Base-by-base conservation (phyloP, 306 rosid genomes). In the Luffa aegyptiaca region DNA sequence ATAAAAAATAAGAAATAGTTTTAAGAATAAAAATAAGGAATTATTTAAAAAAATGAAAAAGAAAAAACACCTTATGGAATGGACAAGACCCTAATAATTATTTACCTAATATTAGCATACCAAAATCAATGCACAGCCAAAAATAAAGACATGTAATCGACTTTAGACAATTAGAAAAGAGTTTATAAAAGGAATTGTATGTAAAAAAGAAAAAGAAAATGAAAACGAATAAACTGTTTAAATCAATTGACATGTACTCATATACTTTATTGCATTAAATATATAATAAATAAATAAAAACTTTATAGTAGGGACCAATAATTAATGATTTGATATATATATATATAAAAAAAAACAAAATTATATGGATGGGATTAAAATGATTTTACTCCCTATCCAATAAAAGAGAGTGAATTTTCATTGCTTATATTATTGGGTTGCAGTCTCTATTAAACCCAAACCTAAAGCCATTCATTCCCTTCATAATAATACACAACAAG, bases 401-500 rank as follows among this genome's bases (percentile, higher is more conserved):
- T 73, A 73, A 73, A 73, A 72, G 77, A 73, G 61, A 31, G 59
- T 48, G 36, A 73, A 73, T 49, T 73, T 70, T 45, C 17, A 8
- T 46, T 48, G 77, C 13, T 81, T 85, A 88, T 90, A 92, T 92
- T 89, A 94, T 90, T 89, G 93, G 44, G 81, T 66, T 53, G 85
- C 81, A 79, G 82, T 80, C 81, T 68, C 51, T 57, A 57, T 88
- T 66, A 66, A 73, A 83, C 53, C 81, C 51, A 68, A 82, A 78
- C 81, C 84, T 86, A 62, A 81, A 59, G 80, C 81, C 81, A 84
- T 55, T 55, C 55, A 51, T 51, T 51, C 55, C 55, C 55, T 88
- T 85, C 84, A 45, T 21, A 83, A 82, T 88, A 81, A 84, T 80
- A 64, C 13, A 66, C 64, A 37, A 71, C 88, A 66, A 79, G 82